A percentile compares a stretch with the other conserved stretches of the same genome.
Conservation (phyloP, 192 early-diverging fungal species). For the Geranomyces michiganensis region DNA sequence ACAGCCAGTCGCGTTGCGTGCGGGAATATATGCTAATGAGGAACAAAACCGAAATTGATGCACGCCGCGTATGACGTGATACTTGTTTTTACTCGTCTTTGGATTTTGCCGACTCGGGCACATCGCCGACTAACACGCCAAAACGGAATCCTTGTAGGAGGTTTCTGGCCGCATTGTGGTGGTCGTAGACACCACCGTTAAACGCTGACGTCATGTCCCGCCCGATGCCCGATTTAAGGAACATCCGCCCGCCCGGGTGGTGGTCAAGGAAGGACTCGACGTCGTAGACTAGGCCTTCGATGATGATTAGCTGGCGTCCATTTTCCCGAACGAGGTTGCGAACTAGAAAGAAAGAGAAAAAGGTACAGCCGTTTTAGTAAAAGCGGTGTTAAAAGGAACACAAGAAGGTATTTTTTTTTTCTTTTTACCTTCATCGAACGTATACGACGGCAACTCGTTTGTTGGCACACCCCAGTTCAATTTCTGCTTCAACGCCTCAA, state of each 20-base stretch:
- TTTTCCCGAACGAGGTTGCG: slow-evolving; percentile 69
- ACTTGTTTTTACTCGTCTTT: slow-evolving; percentile 44
- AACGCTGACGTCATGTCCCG: slow-evolving; percentile 85
- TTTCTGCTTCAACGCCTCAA: slow-evolving; percentile 56
- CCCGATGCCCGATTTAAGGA: slow-evolving; percentile 73
- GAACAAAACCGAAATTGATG: no score
- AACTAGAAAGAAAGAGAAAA: slow-evolving; percentile 28
- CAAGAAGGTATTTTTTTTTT: not conserved
- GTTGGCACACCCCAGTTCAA: slow-evolving; percentile 77
- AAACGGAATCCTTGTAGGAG: slow-evolving; percentile 58
- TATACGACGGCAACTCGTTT: slow-evolving; percentile 61
- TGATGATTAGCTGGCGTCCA: slow-evolving; percentile 74
- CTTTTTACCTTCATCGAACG: slow-evolving; percentile 42
- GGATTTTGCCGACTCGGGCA: slow-evolving; percentile 19
- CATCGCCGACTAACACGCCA: slow-evolving; percentile 35
- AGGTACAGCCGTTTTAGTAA: not conserved
- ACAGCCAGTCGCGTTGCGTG: no score
- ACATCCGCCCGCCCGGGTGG: slow-evolving; percentile 84
- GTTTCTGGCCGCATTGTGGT: slow-evolving; percentile 86
- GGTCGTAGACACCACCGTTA: slow-evolving; percentile 89
- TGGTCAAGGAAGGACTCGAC: slow-evolving; percentile 78
- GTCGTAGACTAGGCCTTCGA: slow-evolving; percentile 84
- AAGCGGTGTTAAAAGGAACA: not conserved
- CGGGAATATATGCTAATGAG: no score
- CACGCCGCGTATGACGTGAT: no score